These are phyloP conservation scores for Sclerotinia trifoliorum DNA, from an alignment of 2,329 filamentous ascomycete genomes.

Conservation along the genomic window DNA sequence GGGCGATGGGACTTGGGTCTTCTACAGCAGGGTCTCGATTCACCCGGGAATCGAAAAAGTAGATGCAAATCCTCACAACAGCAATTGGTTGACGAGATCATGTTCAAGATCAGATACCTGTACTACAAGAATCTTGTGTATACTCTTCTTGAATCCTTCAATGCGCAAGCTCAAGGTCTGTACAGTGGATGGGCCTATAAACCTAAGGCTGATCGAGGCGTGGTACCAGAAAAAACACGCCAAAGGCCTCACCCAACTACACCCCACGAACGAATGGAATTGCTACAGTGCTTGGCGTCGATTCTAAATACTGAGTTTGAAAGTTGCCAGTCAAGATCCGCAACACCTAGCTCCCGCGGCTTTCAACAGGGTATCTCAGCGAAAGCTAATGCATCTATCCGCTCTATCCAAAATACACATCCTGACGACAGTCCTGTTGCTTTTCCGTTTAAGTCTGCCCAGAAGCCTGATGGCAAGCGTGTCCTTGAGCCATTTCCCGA, in stretches of 20 bases:
- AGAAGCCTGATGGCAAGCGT: conserved; percentile 12
- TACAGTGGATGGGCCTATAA: conserved; percentile 29
- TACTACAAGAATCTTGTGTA: neutral
- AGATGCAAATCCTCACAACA: neutral
- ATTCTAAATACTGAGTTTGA: conserved; percentile 1
- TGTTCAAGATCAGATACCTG: neutral
- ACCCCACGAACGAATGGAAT: conserved; percentile 14
- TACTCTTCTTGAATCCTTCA: neutral
- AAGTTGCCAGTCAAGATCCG: neutral
- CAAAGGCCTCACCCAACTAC: conserved; percentile 23
- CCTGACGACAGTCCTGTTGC: conserved; percentile 4
- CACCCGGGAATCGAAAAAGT: neutral
- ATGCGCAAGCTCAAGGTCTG: neutral
- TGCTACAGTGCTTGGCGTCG: conserved; percentile 21
- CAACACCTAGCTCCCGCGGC: neutral
- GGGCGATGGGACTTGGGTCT: conserved; percentile 1
- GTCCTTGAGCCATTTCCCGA: conserved; percentile 6
- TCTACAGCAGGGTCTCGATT: neutral
- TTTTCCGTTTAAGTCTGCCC: neutral
- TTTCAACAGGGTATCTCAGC: neutral
- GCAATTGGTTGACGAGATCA: neutral
- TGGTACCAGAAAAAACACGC: conserved; percentile 27
- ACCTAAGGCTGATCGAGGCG: conserved; percentile 26
- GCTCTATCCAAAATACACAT: neutral
- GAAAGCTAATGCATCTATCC: neutral